A percentile compares a stretch with the other conserved stretches of the same genome.
phyloP scores from a whole-genome alignment of 176 grass and related monocot species.

The sorghum (Sorghum bicolor) region DNA sequence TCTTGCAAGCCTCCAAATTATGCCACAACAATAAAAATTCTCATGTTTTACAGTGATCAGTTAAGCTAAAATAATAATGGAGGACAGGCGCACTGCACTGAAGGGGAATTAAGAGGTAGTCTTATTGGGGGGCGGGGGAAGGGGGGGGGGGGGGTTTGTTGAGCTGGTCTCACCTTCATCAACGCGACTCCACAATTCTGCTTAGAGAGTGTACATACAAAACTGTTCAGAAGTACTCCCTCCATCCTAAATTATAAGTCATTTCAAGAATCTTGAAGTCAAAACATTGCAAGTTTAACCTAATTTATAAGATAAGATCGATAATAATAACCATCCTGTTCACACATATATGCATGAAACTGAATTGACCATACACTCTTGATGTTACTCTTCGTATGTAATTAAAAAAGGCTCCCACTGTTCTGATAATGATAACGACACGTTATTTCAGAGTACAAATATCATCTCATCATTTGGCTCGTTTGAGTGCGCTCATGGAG shows the following conservation, averaged over 20 bases:
- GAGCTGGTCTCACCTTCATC: too few relatives aligned
- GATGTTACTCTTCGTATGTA: not conserved
- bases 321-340: not conserved
- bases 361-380: not conserved
- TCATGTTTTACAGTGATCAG: not conserved
- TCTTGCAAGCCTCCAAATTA: not conserved
- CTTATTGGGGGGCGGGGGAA: too few relatives aligned
- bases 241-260: too few relatives aligned
- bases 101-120: not conserved
- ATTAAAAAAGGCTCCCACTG: not conserved
- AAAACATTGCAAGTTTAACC: too few relatives aligned
- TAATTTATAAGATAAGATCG: too few relatives aligned
- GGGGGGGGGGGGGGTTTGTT: too few relatives aligned
- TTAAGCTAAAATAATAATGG: not conserved
- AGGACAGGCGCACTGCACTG: not conserved
- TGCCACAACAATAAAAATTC: not conserved
- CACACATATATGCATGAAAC: not conserved
- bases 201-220: too few relatives aligned
- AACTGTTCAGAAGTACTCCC: too few relatives aligned
- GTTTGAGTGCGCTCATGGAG: not conserved
- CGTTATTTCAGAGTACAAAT: slow-evolving; percentile 42
- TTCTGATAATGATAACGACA: slow-evolving; percentile 12
- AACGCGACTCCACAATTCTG: too few relatives aligned
- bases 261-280: too few relatives aligned
- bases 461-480: slow-evolving; percentile 28